A percentile compares a stretch with the other conserved stretches of the same genome.
These are phyloP conservation scores for Clarireedia paspali DNA, from an alignment of 2,329 filamentous ascomycete genomes.

Conservation along the genomic window DNA sequence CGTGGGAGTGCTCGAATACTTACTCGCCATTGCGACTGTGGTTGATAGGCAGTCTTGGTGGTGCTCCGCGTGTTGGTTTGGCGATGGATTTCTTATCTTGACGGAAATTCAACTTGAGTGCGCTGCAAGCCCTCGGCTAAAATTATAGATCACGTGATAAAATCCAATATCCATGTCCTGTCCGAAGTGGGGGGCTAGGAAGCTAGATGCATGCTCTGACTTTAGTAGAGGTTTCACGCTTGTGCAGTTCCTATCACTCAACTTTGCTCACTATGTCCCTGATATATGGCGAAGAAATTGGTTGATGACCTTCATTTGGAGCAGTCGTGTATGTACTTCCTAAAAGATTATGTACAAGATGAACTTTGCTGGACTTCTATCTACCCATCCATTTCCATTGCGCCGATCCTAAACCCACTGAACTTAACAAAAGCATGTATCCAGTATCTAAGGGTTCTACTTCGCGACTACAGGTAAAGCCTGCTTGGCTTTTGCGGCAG, in stretches of 20 bases:
- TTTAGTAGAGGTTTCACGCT: too few species aligned
- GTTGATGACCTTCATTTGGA: background rate
- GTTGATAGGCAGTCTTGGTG: conserved; percentile 9
- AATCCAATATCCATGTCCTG: background rate
- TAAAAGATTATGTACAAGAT: conserved; percentile 6
- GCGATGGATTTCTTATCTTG: background rate
- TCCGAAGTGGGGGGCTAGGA: background rate
- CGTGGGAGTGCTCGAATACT: background rate
- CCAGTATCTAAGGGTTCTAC: conserved; percentile 14
- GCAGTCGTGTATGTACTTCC: background rate
- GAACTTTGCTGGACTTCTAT: background rate
- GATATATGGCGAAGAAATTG: background rate
- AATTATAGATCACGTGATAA: background rate
- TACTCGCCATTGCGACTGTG: conserved; percentile 12
- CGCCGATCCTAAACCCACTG: background rate
- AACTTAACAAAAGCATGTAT: background rate
- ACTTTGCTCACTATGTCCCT: background rate
- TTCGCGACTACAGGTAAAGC: conserved; percentile 24
- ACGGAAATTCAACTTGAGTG: background rate
- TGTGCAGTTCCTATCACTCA: background rate
- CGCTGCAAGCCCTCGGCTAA: background rate
- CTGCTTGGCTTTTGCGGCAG: conserved; percentile 50
- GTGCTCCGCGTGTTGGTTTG: background rate
- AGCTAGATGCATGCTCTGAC: too few species aligned
- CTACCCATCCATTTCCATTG: too few species aligned